Evolutionary conservation across 2,329 filamentous ascomycete species (phyloP), one percentile per base, ranked within the genome.

Genomic region (Ceratocystis eucalypticola): DNA sequence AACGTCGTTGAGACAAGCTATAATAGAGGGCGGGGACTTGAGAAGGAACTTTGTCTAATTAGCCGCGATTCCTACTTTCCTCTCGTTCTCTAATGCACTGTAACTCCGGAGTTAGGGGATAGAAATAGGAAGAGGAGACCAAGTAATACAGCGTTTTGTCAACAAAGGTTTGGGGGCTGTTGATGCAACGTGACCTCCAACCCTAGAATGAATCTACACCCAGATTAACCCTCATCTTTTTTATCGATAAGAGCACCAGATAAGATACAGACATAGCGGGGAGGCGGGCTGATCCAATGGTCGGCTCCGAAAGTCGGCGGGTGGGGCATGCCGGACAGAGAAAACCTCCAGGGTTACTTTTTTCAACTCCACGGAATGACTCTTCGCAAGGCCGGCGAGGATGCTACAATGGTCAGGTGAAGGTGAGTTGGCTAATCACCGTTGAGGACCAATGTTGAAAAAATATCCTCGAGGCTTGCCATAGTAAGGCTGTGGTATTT

Each of bases 241-340:
- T 41, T 41, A 41, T 41, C 25, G 57, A 61, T 61, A 61, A 61
- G 48, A 12, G 22, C n/a, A 8, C n/a, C 12, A 3, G 50, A 55
- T 48, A n/a, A 20, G 46, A 7, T 22, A 50, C 15, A 50, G 8
- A 5, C 22, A 5, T n/a, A 17, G 10, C n/a, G 28, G 10, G 12
- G 12, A 25, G 6, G 22, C 17, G 15, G 22, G 10, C 53, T 28
- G 53, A 57, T 45, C 59, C 33, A 62, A 15, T 8, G 5, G 22
- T 33, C 59, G 59, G 59, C 59, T 62, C 37, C 59, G 57, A 62
- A 62, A 62, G 59, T 62, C 59, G 61, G 37, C 53, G 53, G 22
- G 53, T 57, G 53, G 53, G 53, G 53, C 53, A 57, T 41, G 53
- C 53, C 53, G 28, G 53, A 12, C 10, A 33, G 30, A 30, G 30